Percentiles rank a stretch among this genome's conserved stretches.
Conservation (phyloP, 208 protist genomes). For the Borovskyia barvae region DNA sequence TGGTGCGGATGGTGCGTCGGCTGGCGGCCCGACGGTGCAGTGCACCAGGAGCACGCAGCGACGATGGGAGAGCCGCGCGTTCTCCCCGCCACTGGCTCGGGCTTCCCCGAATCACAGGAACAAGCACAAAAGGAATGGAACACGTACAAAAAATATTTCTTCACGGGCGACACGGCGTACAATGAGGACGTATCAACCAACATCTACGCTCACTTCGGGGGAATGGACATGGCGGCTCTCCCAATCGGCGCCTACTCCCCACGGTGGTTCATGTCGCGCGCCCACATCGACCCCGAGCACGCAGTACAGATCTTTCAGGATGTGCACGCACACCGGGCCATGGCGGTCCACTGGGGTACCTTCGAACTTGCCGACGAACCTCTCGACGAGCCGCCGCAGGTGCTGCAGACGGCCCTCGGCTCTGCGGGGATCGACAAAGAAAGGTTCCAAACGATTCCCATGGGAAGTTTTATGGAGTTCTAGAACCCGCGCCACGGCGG, state of each 20-base stretch:
- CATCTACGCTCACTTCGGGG: constrained; percentile 43
- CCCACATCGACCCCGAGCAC: constrained; percentile 71
- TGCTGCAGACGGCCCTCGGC: constrained; percentile 27
- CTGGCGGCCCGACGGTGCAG: constrained; percentile 16
- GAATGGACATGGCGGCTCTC: constrained; percentile 67
- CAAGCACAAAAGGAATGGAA: constrained; percentile 23
- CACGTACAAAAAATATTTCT: constrained; percentile 51
- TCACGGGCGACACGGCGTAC: constrained; percentile 54
- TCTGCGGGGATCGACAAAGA: constrained; percentile 17
- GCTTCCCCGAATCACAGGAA: background rate
- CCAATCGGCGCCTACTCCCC: constrained; percentile 86
- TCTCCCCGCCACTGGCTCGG: background rate
- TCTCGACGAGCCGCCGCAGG: constrained; percentile 63
- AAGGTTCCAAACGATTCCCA: constrained; percentile 35
- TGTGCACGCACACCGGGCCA: constrained; percentile 31
- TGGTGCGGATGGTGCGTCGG: constrained; percentile 75
- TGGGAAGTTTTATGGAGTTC: constrained; percentile 39
- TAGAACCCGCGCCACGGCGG: too few relatives aligned
- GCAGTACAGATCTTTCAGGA: constrained; percentile 76
- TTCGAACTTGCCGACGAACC: constrained; percentile 78
- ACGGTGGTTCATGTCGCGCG: constrained; percentile 51
- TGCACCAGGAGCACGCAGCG: background rate
- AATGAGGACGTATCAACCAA: constrained; percentile 43
- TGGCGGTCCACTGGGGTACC: constrained; percentile 87
- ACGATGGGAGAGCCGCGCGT: background rate